Evolutionary conservation across 2,329 filamentous ascomycete species (phyloP), one percentile per base, ranked within the genome.

Genomic region (Aspergillus pseudoviridinutans): DNA sequence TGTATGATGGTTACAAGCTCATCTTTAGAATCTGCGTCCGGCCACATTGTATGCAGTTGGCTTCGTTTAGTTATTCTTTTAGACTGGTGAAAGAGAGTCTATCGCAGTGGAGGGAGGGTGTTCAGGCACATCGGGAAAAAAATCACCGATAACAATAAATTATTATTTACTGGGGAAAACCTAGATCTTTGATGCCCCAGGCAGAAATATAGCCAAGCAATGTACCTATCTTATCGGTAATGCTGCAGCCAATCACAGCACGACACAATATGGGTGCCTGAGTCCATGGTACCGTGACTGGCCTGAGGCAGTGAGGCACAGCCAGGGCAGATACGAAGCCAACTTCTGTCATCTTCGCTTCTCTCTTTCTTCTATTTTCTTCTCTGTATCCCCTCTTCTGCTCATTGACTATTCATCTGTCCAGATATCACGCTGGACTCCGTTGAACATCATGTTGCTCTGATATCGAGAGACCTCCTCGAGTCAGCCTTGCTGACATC

Each of bases 1-100:
- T 72, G 69, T n/a, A 71, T 68, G 55, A 74, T 61, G 9, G 62
- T 64, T 24, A 65, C 57, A 47, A 73, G 67, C 55, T 74, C 71
- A 38, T 64, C 61, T 25, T 66, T 58, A n/a, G 64, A 14, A 38
- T 38, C 32, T 47, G 44, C 10, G 22, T 47, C 44, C 53, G 6
- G 65, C 55, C 44, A 65, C 44, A 47, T 47, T 12, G 44, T 47
- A 24, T 47, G 8, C 10, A 4, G 6, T 24, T 27, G 20, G 1
- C 22, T 47, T 25, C 22, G 12, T 24, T 38, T 27, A 6, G 4
- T 24, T 25, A 6, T 22, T 47, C 12, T 25, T 27, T 27, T 7
- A 58, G 12, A 52, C 50, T n/a, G 28, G 28, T 32, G 29, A 38
- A 32, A 51, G 60, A 56, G 49, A 17, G 14, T 47, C 41, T 24